Evolutionary conservation across 2,329 filamentous ascomycete genomes (phyloP).

Genomic region (Cylindrodendrum hubeiense): DNA sequence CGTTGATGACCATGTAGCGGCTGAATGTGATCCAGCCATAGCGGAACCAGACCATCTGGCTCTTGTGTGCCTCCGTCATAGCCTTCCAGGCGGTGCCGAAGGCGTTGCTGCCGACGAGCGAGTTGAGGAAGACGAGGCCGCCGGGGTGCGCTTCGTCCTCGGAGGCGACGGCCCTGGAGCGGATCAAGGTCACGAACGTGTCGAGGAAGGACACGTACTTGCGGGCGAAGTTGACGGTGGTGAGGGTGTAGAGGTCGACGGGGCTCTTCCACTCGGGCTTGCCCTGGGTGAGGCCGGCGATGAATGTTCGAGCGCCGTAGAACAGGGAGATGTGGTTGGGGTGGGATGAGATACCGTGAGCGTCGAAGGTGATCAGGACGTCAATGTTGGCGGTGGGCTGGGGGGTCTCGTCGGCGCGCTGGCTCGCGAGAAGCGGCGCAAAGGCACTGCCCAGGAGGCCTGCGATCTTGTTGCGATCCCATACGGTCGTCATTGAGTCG

Average conservation of each 20-base stretch:
- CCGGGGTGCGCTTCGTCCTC: constrained; percentile 57
- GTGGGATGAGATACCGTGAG: constrained; percentile 84
- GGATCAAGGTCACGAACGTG: constrained; percentile 74
- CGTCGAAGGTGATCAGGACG: constrained; percentile 90
- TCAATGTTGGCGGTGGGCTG: constrained; percentile 73
- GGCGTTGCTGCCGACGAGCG: constrained; percentile 69
- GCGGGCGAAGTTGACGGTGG: constrained; percentile 76
- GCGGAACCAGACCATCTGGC: constrained; percentile 99
- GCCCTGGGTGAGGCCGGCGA: constrained; percentile 73
- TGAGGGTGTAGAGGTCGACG: constrained; percentile 88
- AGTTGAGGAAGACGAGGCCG: constrained; percentile 78
- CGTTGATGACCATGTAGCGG: constrained; percentile 96
- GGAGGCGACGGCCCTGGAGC: constrained; percentile 51
- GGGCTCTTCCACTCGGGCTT: constrained; percentile 76
- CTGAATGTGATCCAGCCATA: constrained; percentile 95
- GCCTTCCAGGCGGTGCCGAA: constrained; percentile 76
- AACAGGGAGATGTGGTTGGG: constrained; percentile 95
- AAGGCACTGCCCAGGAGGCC: constrained; percentile 79
- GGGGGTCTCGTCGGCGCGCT: constrained; percentile 46
- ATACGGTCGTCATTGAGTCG: constrained; percentile 87
- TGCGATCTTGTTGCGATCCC: constrained; percentile 79
- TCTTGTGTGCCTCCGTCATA: constrained; percentile 91
- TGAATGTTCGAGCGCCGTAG: constrained; percentile 81
- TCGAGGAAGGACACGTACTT: constrained; percentile 89
- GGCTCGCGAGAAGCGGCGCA: constrained; percentile 70